Evolutionary conservation across 495 filamentous ascomycete genomes (phyloP), one percentile per base, ranked within the genome.

Genomic region (Podospora bellae-mahoneyi): DNA sequence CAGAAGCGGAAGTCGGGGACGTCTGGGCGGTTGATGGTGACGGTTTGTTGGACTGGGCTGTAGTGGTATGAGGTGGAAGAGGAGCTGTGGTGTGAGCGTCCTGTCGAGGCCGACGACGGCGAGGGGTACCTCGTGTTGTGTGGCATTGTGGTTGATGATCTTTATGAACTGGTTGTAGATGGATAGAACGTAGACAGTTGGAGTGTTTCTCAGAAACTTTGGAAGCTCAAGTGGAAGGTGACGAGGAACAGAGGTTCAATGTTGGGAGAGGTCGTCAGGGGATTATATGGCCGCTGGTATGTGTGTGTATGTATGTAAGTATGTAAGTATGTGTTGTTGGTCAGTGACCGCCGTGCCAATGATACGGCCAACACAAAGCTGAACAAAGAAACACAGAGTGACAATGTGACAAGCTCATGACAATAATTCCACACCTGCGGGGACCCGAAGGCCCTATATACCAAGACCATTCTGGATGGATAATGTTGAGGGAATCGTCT

Each of bases 1-100:
- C 70, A 73, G 64, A 77, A 72, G 60, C 68, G 71, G 72, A 77
- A 76, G 54, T 77, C 72, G 2, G 72, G 71, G 5, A 55, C 5
- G 2, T 48, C 28, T 4, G 64, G 28, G 28, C 56, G 32, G 59
- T 13, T 18, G 59, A 61, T 61, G 59, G 30, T 18, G 59, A 61
- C 16, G 30, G 59, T 48, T 10, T 48, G 6, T 48, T 16, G 39
- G 2, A 48, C 39, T 48, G 39, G 39, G 39, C 39, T 48, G 39
- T 48, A 48, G 39, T 48, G 13, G 13, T 48, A 48, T 48, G 39
- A 48, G 39, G 39, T 13, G 39, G 39, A 48, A 10, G 39, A 48
- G 39, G 39, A 48, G 39, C 39, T 48, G 39, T 48, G 13, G 39
- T 48, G 39, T 10, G 39, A 48, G 15, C 39, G 13, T 10, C 39